phyloP scores from a whole-genome alignment of 2,329 filamentous ascomycete genomes.

The Davidsoniella eucalypti region DNA sequence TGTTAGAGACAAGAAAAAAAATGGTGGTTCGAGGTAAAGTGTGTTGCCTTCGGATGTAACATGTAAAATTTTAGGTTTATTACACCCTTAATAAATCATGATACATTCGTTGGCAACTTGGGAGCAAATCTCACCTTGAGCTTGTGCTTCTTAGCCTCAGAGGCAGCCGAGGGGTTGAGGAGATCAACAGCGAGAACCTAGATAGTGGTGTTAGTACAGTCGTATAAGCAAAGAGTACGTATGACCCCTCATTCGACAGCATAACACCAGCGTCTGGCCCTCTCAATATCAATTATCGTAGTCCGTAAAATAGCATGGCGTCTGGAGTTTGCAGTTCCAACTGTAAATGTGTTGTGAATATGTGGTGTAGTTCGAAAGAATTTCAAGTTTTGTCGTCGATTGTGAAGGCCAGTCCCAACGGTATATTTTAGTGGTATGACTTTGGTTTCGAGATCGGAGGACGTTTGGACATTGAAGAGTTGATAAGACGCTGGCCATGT shows the following conservation, averaged over 20 bases:
- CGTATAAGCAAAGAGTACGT: slow-evolving; percentile 14
- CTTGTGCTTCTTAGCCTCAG: slow-evolving; percentile 99
- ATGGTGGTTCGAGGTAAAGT: not conserved
- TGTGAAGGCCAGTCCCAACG: too few species aligned
- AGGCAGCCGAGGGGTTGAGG: slow-evolving; percentile 93
- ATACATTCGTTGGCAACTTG: not conserved
- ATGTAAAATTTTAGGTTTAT: not conserved
- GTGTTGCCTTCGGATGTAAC: not conserved
- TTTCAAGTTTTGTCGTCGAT: too few species aligned
- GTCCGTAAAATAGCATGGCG: too few species aligned
- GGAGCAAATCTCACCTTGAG: slow-evolving; percentile 59
- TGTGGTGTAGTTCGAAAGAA: too few species aligned
- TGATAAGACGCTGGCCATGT: slow-evolving; percentile 5
- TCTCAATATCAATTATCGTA: slow-evolving; percentile 14
- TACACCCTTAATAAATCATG: not conserved
- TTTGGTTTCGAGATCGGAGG: not conserved
- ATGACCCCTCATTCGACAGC: slow-evolving; percentile 14
- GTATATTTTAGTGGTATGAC: not conserved
- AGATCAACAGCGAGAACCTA: slow-evolving; percentile 99
- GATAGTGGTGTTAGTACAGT: slow-evolving; percentile 28
- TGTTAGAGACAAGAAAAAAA: slow-evolving; percentile 14
- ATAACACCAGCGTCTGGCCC: slow-evolving; percentile 13
- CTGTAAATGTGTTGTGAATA: too few species aligned
- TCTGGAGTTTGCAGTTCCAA: too few species aligned
- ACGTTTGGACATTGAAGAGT: too few species aligned